Evolutionary conservation across 2,329 filamentous ascomycete genomes (phyloP).

Genomic region (Aotearoamyces nothofagi): DNA sequence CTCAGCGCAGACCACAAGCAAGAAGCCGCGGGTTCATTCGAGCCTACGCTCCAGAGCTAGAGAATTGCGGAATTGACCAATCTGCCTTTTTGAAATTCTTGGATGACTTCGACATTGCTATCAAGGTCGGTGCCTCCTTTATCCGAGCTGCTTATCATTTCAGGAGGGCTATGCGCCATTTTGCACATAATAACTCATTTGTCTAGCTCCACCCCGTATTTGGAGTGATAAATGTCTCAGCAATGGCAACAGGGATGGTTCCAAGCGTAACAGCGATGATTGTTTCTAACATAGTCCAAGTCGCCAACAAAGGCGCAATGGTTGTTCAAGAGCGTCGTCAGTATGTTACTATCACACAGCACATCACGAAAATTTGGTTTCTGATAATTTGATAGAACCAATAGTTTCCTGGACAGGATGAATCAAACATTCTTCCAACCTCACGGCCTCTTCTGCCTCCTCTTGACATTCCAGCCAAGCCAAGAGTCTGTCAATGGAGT

Average conservation of each 20-base stretch:
- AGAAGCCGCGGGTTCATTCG: conserved; percentile 33
- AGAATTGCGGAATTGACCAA: conserved; percentile 30
- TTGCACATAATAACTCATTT: neutral
- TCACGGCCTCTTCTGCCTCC: conserved; percentile 34
- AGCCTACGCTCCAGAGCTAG: conserved; percentile 34
- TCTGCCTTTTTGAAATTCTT: conserved; percentile 32
- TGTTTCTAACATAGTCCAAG: conserved; percentile 26
- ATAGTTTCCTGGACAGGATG: conserved; percentile 36
- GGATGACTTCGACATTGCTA: conserved; percentile 28
- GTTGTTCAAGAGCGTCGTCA: conserved; percentile 16
- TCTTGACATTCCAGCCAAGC: conserved; percentile 37
- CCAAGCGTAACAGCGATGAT: conserved; percentile 25
- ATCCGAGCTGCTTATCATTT: too few relatives aligned
- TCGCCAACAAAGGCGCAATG: conserved; percentile 25
- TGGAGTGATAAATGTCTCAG: conserved; percentile 25
- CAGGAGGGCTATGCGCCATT: neutral
- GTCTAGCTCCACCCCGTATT: conserved; percentile 20
- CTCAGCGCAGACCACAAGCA: conserved; percentile 32
- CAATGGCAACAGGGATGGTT: conserved; percentile 22
- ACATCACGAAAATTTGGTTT: neutral
- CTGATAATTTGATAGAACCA: conserved; percentile 17
- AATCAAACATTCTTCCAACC: conserved; percentile 42
- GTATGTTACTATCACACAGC: conserved; percentile 5
- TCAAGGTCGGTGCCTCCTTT: conserved; percentile 15
- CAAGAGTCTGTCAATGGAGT: conserved; percentile 7